Percentiles rank a stretch among this genome's conserved stretches.
These are phyloP conservation scores for Spiraea crenata DNA, from an alignment of 331 rosid species.

Conservation along the genomic window DNA sequence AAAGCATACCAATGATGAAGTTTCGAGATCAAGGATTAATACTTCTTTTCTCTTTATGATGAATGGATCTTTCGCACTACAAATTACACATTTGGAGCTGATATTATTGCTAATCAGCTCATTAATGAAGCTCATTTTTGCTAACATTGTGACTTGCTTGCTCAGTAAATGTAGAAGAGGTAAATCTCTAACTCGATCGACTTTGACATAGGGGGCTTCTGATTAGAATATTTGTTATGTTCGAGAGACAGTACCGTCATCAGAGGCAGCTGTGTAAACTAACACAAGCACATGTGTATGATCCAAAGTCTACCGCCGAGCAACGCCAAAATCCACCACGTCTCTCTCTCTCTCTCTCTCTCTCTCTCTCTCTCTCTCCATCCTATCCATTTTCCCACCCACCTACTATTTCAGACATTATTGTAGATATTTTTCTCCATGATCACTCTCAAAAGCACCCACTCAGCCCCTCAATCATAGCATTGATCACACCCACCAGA, in stretches of 20 bases:
- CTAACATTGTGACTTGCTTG: too few species aligned
- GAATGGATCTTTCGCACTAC: too few species aligned
- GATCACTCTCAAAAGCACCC: background rate
- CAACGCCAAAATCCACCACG: background rate
- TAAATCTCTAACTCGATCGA: too few species aligned
- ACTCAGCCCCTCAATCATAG: background rate
- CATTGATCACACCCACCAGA: background rate
- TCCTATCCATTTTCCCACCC: background rate
- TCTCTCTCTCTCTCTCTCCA: background rate
- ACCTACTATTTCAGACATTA: background rate
- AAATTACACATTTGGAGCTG: too few species aligned
- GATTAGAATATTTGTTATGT: too few species aligned
- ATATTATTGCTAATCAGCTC: too few species aligned
- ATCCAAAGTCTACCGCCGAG: background rate
- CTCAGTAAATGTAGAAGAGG: too few species aligned
- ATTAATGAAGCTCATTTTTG: too few species aligned
- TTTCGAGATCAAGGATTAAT: too few species aligned
- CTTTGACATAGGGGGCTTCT: too few species aligned
- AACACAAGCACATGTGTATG: background rate
- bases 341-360: background rate
- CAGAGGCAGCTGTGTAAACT: background rate
- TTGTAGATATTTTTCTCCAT: background rate
- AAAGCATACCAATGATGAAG: too few species aligned
- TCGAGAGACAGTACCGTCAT: background rate
- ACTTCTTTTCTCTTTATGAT: too few species aligned